Conservation (phyloP, 2,329 filamentous ascomycete genomes). For the Cylindrodendrum hubeiense region DNA sequence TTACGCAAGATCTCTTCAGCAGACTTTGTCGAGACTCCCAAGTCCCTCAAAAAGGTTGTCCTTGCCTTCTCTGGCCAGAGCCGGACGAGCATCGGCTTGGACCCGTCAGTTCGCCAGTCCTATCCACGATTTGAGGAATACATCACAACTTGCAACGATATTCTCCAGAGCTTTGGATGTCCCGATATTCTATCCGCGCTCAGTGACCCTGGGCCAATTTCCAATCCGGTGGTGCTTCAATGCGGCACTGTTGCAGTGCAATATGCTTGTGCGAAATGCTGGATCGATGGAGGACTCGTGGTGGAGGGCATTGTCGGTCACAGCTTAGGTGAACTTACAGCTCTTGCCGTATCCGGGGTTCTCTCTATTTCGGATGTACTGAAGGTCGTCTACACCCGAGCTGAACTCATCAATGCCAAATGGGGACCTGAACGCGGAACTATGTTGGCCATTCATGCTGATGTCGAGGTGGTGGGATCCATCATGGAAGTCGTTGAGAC, state of each 20-base stretch:
- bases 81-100: constrained; percentile 28
- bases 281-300: constrained; percentile 36
- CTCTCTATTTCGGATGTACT: constrained; percentile 48
- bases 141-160: constrained; percentile 50
- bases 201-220: constrained; percentile 40
- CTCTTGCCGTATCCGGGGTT: constrained; percentile 48
- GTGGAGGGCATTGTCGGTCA: constrained; percentile 46
- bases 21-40: constrained; percentile 15
- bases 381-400: constrained; percentile 46
- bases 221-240: constrained; percentile 50
- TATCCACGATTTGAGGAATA: constrained; percentile 45
- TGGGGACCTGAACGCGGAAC: constrained; percentile 51
- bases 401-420: constrained; percentile 44
- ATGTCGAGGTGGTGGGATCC: constrained; percentile 16
- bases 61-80: constrained; percentile 55
- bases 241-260: constrained; percentile 33
- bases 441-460: constrained; percentile 50
- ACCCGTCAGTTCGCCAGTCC: constrained; percentile 10
- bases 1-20: constrained; percentile 1
- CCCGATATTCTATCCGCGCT: constrained; percentile 48
- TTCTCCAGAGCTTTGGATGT: constrained; percentile 42
- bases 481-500: constrained; percentile 21
- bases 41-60: constrained; percentile 41
- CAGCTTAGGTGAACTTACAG: constrained; percentile 55
- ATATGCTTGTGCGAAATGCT: constrained; percentile 35